Base-by-base conservation (phyloP, 2,329 filamentous ascomycete genomes). In the Myotisia sp. region DNA sequence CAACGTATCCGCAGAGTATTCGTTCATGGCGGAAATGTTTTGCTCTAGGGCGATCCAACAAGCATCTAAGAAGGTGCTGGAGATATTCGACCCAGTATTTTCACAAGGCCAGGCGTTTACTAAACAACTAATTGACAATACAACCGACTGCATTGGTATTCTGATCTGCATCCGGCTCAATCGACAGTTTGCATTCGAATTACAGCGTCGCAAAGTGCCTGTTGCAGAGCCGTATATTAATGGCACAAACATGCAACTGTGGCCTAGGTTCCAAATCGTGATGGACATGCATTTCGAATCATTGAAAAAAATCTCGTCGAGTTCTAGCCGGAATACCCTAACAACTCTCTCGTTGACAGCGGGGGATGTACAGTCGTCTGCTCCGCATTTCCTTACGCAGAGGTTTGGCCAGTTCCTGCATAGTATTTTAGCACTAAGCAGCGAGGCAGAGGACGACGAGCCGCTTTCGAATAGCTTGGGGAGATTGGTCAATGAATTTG, bases 281-380 rank as follows among this genome's bases (percentile, higher is more conserved):
- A 92, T 98, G 75, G 86, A 93, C 53, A 70, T 78, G 36, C 90
- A 98, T 53, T 85, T 81, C 59, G 85, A 93, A 35, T 92, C 83
- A 1, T 69, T 98, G 22, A 79, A 79, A 33, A 69, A 67, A 39
- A 58, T 65, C 29, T 65, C 67, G 2, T 55, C 55, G 2, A 54
- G 54, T 13, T 62, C 68, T 3, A 59, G 62, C 18, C 61, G 65
- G 29, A 59, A 61, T 29, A 58, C 63, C 3, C 59, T 67, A 51
- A 53, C 67, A 66, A 50, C 76, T 55, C 39, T 75, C 54, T 55
- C 63, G 49, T 37, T 68, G 65, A 50, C 74, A 53, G 49, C 65
- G 43, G 39, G 59, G 42, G 55, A 68, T 26, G 59, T 54, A 37
- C 49, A 55, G 26, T 60, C 58, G 12, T 54, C 56, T 4, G 90